phyloP scores from a whole-genome alignment of 2,329 filamentous ascomycete genomes.

The Graphilbum ipis-grandicollis region DNA sequence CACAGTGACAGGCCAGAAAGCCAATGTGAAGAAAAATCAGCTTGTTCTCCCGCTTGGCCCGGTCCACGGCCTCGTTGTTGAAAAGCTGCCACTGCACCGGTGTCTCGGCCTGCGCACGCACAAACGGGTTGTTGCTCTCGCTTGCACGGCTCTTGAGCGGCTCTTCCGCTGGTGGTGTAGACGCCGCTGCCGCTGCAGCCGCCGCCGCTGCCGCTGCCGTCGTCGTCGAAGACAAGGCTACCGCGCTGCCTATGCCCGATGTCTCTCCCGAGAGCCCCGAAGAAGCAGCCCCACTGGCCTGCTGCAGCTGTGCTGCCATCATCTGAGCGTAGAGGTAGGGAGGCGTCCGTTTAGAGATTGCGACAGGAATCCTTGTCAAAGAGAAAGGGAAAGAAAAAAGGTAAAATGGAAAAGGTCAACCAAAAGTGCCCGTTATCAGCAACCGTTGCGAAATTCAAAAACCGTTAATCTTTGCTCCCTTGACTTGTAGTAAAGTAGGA shows the following conservation, averaged over 20 bases:
- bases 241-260: constrained; percentile 1
- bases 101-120: constrained; percentile 61
- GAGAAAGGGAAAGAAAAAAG: not conserved
- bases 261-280: constrained; percentile 2
- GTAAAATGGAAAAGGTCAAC: not conserved
- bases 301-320: constrained; percentile 11
- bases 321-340: constrained; percentile 2
- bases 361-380: too few species aligned
- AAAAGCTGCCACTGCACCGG: constrained; percentile 86
- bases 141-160: constrained; percentile 20
- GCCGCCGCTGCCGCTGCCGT: not conserved
- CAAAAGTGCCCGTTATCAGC: not conserved
- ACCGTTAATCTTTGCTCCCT: too few species aligned
- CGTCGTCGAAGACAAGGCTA: not conserved
- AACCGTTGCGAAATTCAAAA: too few species aligned
- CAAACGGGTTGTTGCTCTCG: constrained; percentile 32
- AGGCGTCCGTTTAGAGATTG: not conserved
- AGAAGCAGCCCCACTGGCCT: constrained; percentile 9
- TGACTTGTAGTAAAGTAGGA: too few species aligned
- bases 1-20: constrained; percentile 90
- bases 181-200: not conserved
- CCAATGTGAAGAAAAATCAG: constrained; percentile 89
- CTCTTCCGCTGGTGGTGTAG: constrained; percentile 2
- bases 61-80: constrained; percentile 55
- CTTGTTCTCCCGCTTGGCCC: constrained; percentile 69